Base-by-base conservation (phyloP, 1,284 basidiomycete species). In the Ganoderma sinense region DNA sequence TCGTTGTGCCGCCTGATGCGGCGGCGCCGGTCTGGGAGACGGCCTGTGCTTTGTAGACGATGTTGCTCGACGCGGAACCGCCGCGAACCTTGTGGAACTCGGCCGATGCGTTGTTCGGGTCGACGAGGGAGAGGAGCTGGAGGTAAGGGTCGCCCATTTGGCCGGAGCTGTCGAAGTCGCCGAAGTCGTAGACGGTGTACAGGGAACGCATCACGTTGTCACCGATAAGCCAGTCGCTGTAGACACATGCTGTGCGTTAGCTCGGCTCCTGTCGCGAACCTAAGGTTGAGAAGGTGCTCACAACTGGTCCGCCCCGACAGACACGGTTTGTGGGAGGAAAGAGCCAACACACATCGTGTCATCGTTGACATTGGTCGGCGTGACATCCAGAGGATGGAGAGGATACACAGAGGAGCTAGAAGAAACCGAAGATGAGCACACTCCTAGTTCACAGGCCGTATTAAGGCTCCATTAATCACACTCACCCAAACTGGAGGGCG, bases 121-220 rank as follows among this genome's bases (percentile, higher is more conserved):
- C 84, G 68, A 91, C 81, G 65, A 94, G 84, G 26, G 92, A 82
- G 69, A 94, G 84, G 45, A 95, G 80, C 79, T 91, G 89, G 81
- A 95, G 85, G 78, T 91, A 94, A 2, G 93, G 94, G 76, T 90
- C 80, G 58, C 91, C 92, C 88, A 90, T 90, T 26, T 85, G 80
- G 48, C 87, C 87, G 5, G 84, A 82, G 14, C 84, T 79, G 76
- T 90, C 87, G 75, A 89, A 94, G 80, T 95, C 92, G 29, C 95
- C 95, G 77, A 94, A 95, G 80, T 96, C 92, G 79, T 96, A 97
- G 65, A 96, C 83, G 18, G 94, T 89, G 82, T 96, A 96, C 53
- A 94, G 82, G 10, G 94, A 94, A 66, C 95, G 93, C 69, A 95
- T 85, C 78, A 94, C 86, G 75, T 92, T 94, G 80, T 93, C 93